phyloP scores from a whole-genome alignment of 306 rosid genomes.

The Sindora glabra region DNA sequence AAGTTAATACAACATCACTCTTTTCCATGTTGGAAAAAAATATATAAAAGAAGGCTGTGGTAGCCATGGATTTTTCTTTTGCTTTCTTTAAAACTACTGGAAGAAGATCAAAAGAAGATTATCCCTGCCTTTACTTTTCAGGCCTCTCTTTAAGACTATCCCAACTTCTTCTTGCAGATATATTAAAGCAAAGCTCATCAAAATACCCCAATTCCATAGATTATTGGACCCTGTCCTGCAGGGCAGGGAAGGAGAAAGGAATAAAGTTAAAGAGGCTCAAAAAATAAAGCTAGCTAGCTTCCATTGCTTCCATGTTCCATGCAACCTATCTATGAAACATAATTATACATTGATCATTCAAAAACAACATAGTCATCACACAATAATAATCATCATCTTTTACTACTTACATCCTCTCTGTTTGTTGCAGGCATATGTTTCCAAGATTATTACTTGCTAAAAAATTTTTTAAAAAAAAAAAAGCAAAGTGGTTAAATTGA shows the following conservation, averaged over 20 bases:
- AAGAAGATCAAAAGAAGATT: constrained; percentile 41
- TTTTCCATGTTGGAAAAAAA: constrained; percentile 48
- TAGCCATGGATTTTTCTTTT: constrained; percentile 13
- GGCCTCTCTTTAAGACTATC: constrained; percentile 69
- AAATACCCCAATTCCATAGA: constrained; percentile 23
- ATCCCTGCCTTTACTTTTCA: constrained; percentile 44
- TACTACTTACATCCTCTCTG: constrained; percentile 51
- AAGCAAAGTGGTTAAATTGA: no score
- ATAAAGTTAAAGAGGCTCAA: constrained; percentile 46
- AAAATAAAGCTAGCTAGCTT: no score
- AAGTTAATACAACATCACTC: constrained; percentile 59
- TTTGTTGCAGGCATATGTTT: constrained; percentile 48
- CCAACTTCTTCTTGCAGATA: constrained; percentile 39
- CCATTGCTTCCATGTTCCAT: constrained; percentile 51
- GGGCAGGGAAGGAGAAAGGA: constrained; percentile 64
- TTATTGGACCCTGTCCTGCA: constrained; percentile 54
- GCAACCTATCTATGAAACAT: constrained; percentile 44
- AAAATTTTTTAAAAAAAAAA: not conserved
- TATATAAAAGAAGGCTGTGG: not conserved
- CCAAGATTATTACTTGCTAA: constrained; percentile 15
- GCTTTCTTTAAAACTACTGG: constrained; percentile 34
- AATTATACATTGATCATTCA: constrained; percentile 59
- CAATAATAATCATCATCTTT: constrained; percentile 80
- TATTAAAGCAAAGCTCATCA: constrained; percentile 26
- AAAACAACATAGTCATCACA: constrained; percentile 54